A percentile compares a stretch with the other conserved stretches of the same genome.
These are phyloP conservation scores for Zymoseptoria pseudotritici DNA, from an alignment of 2,329 filamentous ascomycete species.

Conservation along the genomic window DNA sequence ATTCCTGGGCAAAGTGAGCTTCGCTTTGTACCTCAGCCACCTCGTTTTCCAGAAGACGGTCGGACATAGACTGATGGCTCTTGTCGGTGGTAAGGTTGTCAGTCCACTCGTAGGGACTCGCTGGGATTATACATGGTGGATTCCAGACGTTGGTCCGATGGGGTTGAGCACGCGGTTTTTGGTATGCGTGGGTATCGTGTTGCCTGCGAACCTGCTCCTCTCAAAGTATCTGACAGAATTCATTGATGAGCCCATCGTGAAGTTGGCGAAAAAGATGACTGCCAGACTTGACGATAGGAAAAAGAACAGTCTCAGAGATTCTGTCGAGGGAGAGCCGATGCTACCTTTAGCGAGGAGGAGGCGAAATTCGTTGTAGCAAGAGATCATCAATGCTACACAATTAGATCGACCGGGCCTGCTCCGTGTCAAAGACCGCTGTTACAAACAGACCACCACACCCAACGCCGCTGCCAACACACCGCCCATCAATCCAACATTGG, in stretches of 20 bases:
- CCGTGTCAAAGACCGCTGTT: background rate
- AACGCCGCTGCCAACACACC: background rate
- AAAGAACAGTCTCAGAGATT: background rate
- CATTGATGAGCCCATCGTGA: background rate
- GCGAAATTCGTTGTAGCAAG: background rate
- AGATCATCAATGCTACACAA: background rate
- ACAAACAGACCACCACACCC: background rate
- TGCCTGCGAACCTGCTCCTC: background rate
- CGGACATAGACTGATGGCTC: background rate
- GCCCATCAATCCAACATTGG: background rate
- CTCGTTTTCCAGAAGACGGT: slow-evolving; percentile 47
- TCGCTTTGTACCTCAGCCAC: slow-evolving; percentile 56
- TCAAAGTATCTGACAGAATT: background rate
- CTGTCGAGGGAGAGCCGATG: background rate
- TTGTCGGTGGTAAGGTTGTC: slow-evolving; percentile 7
- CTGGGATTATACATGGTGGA: background rate
- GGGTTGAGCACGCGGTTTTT: background rate
- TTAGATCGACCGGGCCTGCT: background rate
- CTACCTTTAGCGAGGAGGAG: background rate
- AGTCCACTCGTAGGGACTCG: background rate
- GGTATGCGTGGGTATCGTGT: background rate
- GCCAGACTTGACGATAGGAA: background rate
- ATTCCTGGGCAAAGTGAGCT: slow-evolving; percentile 55
- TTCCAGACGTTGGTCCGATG: background rate
- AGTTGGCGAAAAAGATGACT: background rate